These are phyloP conservation scores for Hypoxylon intermedium DNA, from an alignment of 495 filamentous ascomycete genomes.

Conservation along the genomic window DNA sequence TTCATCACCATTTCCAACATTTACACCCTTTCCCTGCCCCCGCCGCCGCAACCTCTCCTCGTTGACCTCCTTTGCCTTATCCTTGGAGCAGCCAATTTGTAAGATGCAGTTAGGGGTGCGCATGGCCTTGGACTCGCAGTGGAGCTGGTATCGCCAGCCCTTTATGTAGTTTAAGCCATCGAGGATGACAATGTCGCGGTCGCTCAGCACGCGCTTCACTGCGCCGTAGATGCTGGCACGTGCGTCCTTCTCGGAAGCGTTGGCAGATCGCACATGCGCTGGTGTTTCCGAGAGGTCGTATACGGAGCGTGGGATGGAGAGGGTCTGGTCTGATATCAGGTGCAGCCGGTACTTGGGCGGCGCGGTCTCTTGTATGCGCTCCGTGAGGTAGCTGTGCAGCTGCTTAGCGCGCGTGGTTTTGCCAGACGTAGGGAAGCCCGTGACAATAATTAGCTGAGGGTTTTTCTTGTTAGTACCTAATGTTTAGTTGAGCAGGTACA, in stretches of 20 bases:
- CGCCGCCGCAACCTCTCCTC: slow-evolving; percentile 47
- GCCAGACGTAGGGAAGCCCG: slow-evolving; percentile 90
- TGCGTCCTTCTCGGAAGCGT: slow-evolving; percentile 84
- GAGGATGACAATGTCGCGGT: slow-evolving; percentile 84
- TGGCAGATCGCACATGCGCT: slow-evolving; percentile 59
- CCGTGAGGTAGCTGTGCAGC: slow-evolving; percentile 69
- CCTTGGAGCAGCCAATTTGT: slow-evolving; percentile 80
- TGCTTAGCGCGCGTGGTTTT: slow-evolving; percentile 87
- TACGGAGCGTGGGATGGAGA: slow-evolving; percentile 65
- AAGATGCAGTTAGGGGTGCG: slow-evolving; percentile 84
- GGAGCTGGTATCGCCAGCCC: slow-evolving; percentile 94
- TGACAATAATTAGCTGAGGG: slow-evolving; percentile 90
- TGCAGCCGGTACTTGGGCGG: slow-evolving; percentile 64
- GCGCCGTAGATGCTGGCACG: slow-evolving; percentile 85
- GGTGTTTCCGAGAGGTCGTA: slow-evolving; percentile 65
- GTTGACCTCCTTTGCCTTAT: slow-evolving; percentile 70
- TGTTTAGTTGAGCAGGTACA: not conserved
- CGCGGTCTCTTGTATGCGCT: slow-evolving; percentile 55
- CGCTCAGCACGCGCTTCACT: slow-evolving; percentile 79
- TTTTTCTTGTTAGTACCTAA: slow-evolving; percentile 1
- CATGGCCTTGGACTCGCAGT: slow-evolving; percentile 90
- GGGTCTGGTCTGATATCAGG: slow-evolving; percentile 70
- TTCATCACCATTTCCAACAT: slow-evolving; percentile 5
- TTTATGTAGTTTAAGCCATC: slow-evolving; percentile 98
- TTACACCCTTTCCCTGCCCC: not conserved